These are phyloP conservation scores for Spirogloea muscicola DNA, from an alignment of 139 green algal species.

Conservation along the genomic window DNA sequence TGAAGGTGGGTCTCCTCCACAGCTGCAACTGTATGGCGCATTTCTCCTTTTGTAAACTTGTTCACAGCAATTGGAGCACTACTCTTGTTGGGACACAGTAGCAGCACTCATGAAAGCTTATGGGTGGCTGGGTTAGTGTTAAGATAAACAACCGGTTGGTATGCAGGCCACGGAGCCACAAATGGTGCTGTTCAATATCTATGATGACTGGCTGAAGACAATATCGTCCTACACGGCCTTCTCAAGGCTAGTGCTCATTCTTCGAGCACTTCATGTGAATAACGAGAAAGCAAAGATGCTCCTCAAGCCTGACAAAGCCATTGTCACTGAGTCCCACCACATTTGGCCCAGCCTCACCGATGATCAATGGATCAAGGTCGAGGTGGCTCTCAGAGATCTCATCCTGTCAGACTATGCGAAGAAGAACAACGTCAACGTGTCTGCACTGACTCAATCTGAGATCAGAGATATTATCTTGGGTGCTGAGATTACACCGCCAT, in stretches of 20 bases:
- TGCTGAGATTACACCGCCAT: slow-evolving; percentile 95
- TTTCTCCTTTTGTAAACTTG: too few species aligned
- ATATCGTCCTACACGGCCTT: slow-evolving; percentile 98
- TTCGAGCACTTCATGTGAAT: slow-evolving; percentile 96
- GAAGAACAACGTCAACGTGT: slow-evolving; percentile 99
- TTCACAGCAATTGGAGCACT: too few species aligned
- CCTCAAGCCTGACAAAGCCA: slow-evolving; percentile 87
- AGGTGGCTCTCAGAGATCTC: slow-evolving; percentile 73
- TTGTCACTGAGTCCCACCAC: slow-evolving; percentile 96
- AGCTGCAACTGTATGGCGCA: too few species aligned
- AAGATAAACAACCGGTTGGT: too few species aligned
- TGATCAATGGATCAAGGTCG: slow-evolving; percentile 98
- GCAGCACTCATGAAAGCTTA: too few species aligned
- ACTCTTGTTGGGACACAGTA: too few species aligned
- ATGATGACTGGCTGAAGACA: slow-evolving; percentile 98
- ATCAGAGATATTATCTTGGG: slow-evolving; percentile 99
- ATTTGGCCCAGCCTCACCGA: slow-evolving; percentile 96
- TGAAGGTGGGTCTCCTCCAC: too few species aligned
- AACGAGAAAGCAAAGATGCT: slow-evolving; percentile 97
- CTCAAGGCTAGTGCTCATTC: slow-evolving; percentile 91
- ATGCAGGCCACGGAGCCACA: slow-evolving; percentile 87
- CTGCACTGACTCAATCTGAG: slow-evolving; percentile 89
- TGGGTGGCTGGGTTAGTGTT: too few species aligned
- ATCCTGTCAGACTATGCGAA: slow-evolving; percentile 98
- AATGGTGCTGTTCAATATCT: slow-evolving; percentile 99